These are phyloP conservation scores for Hypoxylon lienhwacheense DNA, from an alignment of 495 filamentous ascomycete species.

Conservation along the genomic window DNA sequence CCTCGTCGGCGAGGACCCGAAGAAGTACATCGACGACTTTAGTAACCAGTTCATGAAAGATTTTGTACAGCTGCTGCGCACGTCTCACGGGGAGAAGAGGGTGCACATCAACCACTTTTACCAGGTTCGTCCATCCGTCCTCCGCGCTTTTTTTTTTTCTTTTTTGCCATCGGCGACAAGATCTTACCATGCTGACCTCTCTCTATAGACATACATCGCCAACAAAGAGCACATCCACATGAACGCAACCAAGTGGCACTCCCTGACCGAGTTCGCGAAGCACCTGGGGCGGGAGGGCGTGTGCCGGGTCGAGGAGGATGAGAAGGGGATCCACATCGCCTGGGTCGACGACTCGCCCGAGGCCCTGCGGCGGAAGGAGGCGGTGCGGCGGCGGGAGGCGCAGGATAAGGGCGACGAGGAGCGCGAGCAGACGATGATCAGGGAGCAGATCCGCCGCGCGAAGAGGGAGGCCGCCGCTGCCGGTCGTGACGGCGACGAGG, in stretches of 20 bases:
- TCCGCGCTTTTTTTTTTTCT: no score
- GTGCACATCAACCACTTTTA: constrained; percentile 91
- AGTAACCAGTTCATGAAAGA: constrained; percentile 74
- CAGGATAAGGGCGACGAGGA: constrained; percentile 90
- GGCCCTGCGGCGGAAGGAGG: constrained; percentile 75
- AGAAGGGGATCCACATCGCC: constrained; percentile 80
- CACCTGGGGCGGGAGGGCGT: constrained; percentile 80
- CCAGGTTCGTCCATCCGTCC: constrained; percentile 50
- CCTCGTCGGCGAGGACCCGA: constrained; percentile 79
- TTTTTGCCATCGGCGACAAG: background rate
- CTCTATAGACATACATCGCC: constrained; percentile 50
- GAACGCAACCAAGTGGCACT: constrained; percentile 87
- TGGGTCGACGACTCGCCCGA: constrained; percentile 93
- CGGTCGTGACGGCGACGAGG: no score
- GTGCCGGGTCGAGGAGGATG: constrained; percentile 83
- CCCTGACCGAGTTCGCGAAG: constrained; percentile 85
- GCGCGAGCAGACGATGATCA: constrained; percentile 75
- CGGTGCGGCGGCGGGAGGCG: constrained; percentile 76
- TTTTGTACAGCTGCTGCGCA: constrained; percentile 74
- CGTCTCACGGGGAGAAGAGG: constrained; percentile 81
- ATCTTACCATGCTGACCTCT: background rate
- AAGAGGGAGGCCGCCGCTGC: constrained; percentile 53
- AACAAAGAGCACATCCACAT: constrained; percentile 87
- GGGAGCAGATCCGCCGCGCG: constrained; percentile 80
- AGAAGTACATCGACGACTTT: constrained; percentile 76